Evolutionary conservation across 441 rosid species (phyloP).

Genomic region (Monsonia emarginata): DNA sequence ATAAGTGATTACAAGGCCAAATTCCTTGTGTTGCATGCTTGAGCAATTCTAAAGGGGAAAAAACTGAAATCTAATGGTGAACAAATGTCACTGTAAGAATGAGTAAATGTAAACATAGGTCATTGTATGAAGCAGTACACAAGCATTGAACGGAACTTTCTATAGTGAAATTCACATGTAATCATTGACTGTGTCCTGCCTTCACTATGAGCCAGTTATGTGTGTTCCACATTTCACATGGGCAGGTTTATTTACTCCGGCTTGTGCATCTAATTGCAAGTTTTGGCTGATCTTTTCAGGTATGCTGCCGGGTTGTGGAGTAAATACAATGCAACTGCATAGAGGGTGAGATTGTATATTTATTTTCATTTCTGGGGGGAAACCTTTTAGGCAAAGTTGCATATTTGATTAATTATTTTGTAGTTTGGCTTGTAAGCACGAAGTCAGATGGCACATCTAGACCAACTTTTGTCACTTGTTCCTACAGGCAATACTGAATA

Average conservation of each 20-base stretch:
- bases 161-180: neutral
- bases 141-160: no score
- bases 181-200: neutral
- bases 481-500: neutral
- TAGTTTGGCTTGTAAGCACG: slow-evolving; percentile 4
- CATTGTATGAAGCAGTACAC: no score
- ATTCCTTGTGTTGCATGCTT: no score
- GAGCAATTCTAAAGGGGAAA: no score
- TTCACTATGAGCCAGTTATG: neutral
- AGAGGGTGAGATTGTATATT: slow-evolving; percentile 4
- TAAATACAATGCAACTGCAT: slow-evolving; percentile 4
- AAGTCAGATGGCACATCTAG: neutral
- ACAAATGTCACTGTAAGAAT: neutral
- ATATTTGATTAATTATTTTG: neutral
- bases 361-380: neutral
- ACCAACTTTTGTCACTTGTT: slow-evolving; percentile 1
- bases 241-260: neutral
- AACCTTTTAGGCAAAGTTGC: neutral
- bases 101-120: no score
- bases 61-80: neutral
- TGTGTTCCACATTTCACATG: neutral
- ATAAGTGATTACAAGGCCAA: no score
- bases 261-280: neutral
- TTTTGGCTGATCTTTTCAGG: neutral
- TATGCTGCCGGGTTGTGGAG: slow-evolving; percentile 6